Evolutionary conservation across 2,329 filamentous ascomycete species (phyloP), one percentile per base, ranked within the genome.

Genomic region (Ilyonectria destructans): DNA sequence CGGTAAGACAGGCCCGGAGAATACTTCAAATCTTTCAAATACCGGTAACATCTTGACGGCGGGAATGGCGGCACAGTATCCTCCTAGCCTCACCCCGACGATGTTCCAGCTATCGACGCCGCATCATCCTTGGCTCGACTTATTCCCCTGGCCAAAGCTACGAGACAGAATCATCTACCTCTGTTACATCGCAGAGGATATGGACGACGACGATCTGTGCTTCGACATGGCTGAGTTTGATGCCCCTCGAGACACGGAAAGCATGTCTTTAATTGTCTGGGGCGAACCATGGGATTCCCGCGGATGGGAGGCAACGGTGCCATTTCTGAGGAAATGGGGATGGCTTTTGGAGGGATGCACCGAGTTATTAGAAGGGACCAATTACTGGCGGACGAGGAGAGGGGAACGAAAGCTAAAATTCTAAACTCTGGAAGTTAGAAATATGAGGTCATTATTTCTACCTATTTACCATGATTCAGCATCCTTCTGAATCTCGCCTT

Each of bases 261-360:
- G 72, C 40, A 5, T 75, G 7, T 40, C 35, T 5, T 5, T 40
- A 13, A 31, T 73, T 26, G 79, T 81, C 12, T 85, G 83, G 82
- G 76, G 76, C 12, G 77, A 80, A 21, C 82, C 83, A 10, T 85
- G 83, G 78, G 66, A 77, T 31, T 62, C 78, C 2, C 65, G 73
- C 6, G 81, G 80, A 46, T 85, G 83, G 84, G 84, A 85, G 71
- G 70, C 84, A 4, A 83, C 79, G 0, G 77, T 81, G 58, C 74
- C 76, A 2, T 85, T 85, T 70, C 70, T 80, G 58, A 69, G 69
- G 31, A 78, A 77, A 57, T 86, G 81, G 80, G 76, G 75, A 5
- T 83, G 78, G 60, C 72, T 85, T 26, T 67, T 85, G 6, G 65
- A 73, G 29, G 82, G 80, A 9, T 86, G 84, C 65, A 69, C 58